Conservation (phyloP, 768 basidiomycete genomes). For the Imleria badia region DNA sequence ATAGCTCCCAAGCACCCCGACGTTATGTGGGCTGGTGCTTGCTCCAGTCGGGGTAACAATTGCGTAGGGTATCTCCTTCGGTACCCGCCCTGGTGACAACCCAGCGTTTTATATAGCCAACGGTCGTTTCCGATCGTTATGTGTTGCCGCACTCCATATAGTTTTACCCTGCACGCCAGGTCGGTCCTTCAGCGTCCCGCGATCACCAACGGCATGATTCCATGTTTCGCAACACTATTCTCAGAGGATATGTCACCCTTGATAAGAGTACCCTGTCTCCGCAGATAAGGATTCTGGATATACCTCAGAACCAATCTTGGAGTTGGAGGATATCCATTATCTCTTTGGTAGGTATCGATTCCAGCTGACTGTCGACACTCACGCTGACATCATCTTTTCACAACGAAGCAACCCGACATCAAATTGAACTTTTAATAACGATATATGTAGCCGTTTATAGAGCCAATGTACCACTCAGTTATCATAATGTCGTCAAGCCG, state of each 20-base stretch:
- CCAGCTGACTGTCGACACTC: neutral
- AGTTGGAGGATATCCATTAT: neutral
- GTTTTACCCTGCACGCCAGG: neutral
- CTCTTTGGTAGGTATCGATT: neutral
- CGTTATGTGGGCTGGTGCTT: too few relatives aligned
- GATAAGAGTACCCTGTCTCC: neutral
- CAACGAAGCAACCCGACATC: neutral
- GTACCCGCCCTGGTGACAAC: neutral
- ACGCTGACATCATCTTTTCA: neutral
- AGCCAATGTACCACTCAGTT: neutral
- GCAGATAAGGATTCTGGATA: neutral
- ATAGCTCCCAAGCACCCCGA: too few relatives aligned
- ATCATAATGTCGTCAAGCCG: neutral
- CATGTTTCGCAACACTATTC: neutral
- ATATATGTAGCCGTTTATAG: neutral
- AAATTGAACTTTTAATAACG: neutral
- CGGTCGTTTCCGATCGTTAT: neutral
- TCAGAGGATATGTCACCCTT: neutral
- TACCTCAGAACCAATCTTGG: neutral
- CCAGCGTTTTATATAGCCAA: neutral
- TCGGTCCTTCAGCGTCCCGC: neutral
- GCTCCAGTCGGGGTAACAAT: neutral
- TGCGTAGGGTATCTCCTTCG: too few relatives aligned
- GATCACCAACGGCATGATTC: neutral
- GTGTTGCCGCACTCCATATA: neutral